Evolutionary conservation across 306 rosid genomes (phyloP).

Genomic region (Cicer bijugum): DNA sequence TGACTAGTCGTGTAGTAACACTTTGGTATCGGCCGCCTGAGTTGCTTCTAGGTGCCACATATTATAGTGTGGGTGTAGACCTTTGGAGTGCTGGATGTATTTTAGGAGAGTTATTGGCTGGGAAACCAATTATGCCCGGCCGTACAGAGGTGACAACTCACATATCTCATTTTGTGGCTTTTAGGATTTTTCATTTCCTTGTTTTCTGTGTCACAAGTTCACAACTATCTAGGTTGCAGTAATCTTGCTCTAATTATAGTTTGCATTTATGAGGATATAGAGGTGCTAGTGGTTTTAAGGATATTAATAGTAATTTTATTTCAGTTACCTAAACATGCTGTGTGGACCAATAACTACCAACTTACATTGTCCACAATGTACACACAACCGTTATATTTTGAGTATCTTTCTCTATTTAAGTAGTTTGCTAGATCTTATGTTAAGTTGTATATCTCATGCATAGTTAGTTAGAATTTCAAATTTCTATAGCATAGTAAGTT

Average conservation of each 20-base stretch:
- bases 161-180: slow-evolving; percentile 37
- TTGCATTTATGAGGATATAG: slow-evolving; percentile 11
- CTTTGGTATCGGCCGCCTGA: slow-evolving; percentile 98
- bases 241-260: slow-evolving; percentile 28
- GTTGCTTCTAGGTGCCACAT: slow-evolving; percentile 92
- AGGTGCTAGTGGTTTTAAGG: slow-evolving; percentile 18
- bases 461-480: slow-evolving; percentile 15
- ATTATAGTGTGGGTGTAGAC: slow-evolving; percentile 86
- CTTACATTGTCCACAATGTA: slow-evolving; percentile 20
- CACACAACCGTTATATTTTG: neutral
- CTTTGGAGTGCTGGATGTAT: slow-evolving; percentile 99
- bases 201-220: slow-evolving; percentile 16
- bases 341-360: slow-evolving; percentile 5
- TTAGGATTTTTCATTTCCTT: slow-evolving; percentile 36
- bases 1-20: slow-evolving; percentile 96
- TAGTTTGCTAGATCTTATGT: slow-evolving; percentile 8
- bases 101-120: slow-evolving; percentile 88
- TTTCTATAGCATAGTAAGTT: slow-evolving; percentile 12
- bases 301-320: slow-evolving; percentile 18
- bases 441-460: slow-evolving; percentile 21
- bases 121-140: slow-evolving; percentile 98
- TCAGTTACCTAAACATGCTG: slow-evolving; percentile 6
- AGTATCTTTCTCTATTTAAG: slow-evolving; percentile 2
- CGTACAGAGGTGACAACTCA: slow-evolving; percentile 83
- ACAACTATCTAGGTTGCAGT: slow-evolving; percentile 18